Evolutionary conservation across 1,284 basidiomycete species (phyloP), one percentile per base, ranked within the genome.

Genomic region (Ganoderma lucidum): DNA sequence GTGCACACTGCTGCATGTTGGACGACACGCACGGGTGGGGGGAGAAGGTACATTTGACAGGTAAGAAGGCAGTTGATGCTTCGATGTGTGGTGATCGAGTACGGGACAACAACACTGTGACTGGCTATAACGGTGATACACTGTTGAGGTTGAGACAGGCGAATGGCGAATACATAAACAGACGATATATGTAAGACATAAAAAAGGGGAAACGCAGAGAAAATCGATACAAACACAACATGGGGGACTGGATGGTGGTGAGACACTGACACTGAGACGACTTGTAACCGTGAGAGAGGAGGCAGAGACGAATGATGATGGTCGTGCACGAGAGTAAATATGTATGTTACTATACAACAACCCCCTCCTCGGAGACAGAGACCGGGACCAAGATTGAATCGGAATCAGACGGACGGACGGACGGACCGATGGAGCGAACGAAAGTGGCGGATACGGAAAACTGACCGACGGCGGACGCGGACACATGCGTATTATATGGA

Each of bases 281-380:
- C 9, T 9, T 30, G 51, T 30, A 28, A 53, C 17, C 6, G 53
- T 56, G 32, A 19, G 48, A 23, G 48, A 17, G 30, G 28, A 14
- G 19, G 12, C 10, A 30, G 5, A 5, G 53, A 6, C 23, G 6
- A 30, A 56, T 56, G 53, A 35, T 35, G 53, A 32, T 6, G 53
- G 5, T 56, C 30, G 53, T 4, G 53, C 35, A 30, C 53, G 53
- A 35, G 53, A 35, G 53, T 56, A 56, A 56, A 35, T 32, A 32
- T 15, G 53, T 55, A 23, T 56, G 53, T 56, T 60, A 39, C n/a
- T 60, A 15, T 58, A 60, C 58, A 60, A 60, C 58, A 60, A 23
- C n/a, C 58, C 58, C 58, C 58, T 60, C 37, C 58, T 17, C n/a
- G 32, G 55, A 41, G 37, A 37, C 37, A 37, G 37, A 37, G 12